Base-by-base conservation (phyloP, 768 basidiomycete genomes). In the Boletus reticulatus region DNA sequence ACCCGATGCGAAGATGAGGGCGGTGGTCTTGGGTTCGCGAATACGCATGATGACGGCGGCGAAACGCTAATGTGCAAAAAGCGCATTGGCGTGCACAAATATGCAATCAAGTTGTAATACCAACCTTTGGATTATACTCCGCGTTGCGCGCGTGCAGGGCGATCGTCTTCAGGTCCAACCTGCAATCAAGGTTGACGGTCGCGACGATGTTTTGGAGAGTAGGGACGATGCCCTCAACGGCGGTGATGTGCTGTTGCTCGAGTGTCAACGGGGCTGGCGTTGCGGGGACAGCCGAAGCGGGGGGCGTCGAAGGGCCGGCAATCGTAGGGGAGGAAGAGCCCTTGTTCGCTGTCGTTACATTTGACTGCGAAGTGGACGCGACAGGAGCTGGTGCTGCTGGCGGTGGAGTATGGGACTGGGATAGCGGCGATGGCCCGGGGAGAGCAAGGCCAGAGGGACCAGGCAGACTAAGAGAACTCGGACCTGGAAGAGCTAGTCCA, bases 21-120 rank as follows among this genome's bases (percentile, higher is more conserved):
- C 97, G 49, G 97, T 99, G 56, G 97, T 99, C 81, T 99, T 99
- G 48, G 97, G 97, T 66, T 98, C 97, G 63, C 97, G 94, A 69
- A 99, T 98, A 74, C 97, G 93, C 97, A 99, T 99, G 77, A 99
- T 98, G 64, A 98, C 97, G 57, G 97, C 97, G 65, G 96, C 97
- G 80, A 99, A 99, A 88, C 97, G 97, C 97, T 99, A 75, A 78
- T 75, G 80, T 77, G 76, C 77, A 78, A 75, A 36, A 67, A 79
- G 77, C 77, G 83, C 83, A 81, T 83, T 80, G 82, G 78, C 76
- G 79, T 76, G 74, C 75, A 73, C 73, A 78, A 73, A 72, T 69
- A 67, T 68, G 47, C 56, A 48, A 44, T 44, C 31, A 66, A 63
- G 63, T 67, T 64, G 64, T 62, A 67, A 73, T 79, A 89, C 92